Percentiles rank a stretch among this genome's conserved stretches.
Conservation (phyloP, 106 monocot genomes). For the Hemerocallis citrina region DNA sequence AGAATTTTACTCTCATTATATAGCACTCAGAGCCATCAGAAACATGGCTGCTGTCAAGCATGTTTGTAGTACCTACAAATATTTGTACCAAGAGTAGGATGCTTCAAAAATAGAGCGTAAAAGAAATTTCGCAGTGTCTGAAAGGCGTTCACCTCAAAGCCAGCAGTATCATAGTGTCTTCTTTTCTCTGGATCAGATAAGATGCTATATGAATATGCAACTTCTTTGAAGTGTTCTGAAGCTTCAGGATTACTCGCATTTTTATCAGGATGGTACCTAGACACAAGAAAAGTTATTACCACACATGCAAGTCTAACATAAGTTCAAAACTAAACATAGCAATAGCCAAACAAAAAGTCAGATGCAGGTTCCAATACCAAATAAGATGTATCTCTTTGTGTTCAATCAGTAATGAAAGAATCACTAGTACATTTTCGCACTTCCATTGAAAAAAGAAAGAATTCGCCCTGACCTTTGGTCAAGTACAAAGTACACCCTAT, state of each 20-base stretch:
- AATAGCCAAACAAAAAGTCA: too few relatives aligned
- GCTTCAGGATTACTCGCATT: constrained; percentile 38
- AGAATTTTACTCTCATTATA: too few relatives aligned
- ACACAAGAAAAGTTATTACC: not conserved
- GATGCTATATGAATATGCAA: constrained; percentile 43
- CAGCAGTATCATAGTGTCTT: constrained; percentile 55
- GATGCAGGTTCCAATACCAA: too few relatives aligned
- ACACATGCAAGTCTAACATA: not conserved
- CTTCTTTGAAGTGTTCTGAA: constrained; percentile 43
- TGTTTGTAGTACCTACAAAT: not conserved
- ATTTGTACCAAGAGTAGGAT: not conserved
- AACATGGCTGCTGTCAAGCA: too few relatives aligned
- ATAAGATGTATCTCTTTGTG: too few relatives aligned
- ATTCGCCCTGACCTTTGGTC: too few relatives aligned
- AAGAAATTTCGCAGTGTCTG: not conserved
- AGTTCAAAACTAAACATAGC: not conserved
- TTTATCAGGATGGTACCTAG: constrained; percentile 66
- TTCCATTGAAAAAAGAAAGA: too few relatives aligned
- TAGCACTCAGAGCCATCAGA: too few relatives aligned
- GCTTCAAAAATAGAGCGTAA: not conserved
- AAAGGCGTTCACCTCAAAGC: constrained; percentile 33
- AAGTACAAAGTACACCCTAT: too few relatives aligned
- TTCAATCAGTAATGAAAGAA: too few relatives aligned
- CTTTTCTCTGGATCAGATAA: constrained; percentile 55
- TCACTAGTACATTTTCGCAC: too few relatives aligned